Evolutionary conservation across 1,284 basidiomycete species (phyloP).

Genomic region (Uromyces viciae-fabae): DNA sequence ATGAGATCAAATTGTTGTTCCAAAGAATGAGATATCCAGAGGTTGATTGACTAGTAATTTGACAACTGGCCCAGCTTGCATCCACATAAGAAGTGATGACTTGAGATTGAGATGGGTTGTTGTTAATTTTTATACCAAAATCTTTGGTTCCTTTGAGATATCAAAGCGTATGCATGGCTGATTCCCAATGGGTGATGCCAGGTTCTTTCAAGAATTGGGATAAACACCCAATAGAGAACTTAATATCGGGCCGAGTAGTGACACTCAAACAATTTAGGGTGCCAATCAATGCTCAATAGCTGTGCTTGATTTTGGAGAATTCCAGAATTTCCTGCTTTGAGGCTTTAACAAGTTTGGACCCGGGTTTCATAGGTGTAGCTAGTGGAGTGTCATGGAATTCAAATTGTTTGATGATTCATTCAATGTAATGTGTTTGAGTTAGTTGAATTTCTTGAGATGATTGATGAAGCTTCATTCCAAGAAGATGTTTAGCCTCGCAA

Average conservation of each 20-base stretch:
- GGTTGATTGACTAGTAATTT: conserved; percentile 53
- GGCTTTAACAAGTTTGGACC: neutral
- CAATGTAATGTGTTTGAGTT: neutral
- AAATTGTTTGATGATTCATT: neutral
- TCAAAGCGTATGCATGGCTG: neutral
- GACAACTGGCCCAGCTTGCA: conserved; percentile 56
- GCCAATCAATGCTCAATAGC: too few species aligned
- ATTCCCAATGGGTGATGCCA: neutral
- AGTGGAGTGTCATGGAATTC: neutral
- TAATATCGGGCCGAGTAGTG: neutral
- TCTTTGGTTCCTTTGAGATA: conserved; percentile 12
- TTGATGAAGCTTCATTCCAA: neutral
- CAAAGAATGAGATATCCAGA: conserved; percentile 56
- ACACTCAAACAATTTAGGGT: neutral
- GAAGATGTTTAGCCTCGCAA: too few species aligned
- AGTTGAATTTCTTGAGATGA: neutral
- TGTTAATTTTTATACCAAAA: too few species aligned
- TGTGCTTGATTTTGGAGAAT: too few species aligned
- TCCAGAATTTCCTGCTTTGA: neutral
- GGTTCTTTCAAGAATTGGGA: conserved; percentile 5
- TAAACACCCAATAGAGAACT: neutral
- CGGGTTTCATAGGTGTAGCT: neutral
- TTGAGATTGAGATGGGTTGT: neutral
- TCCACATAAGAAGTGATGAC: neutral
- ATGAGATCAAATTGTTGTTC: conserved; percentile 54